phyloP scores from a whole-genome alignment of 495 filamentous ascomycete genomes.

The Talaromyces liani region DNA sequence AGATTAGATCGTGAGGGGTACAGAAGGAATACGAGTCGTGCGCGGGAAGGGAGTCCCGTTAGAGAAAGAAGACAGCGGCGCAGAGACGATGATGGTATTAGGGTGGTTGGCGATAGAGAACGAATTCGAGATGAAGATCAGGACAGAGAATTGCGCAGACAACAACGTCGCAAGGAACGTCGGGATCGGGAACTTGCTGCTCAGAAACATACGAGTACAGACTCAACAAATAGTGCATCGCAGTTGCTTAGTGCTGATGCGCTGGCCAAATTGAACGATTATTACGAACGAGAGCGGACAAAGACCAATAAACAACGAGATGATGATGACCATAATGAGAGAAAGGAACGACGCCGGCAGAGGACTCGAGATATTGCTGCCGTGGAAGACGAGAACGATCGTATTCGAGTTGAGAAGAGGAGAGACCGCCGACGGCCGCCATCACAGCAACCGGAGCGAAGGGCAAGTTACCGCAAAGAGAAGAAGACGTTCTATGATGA shows the following conservation, averaged over 20 bases:
- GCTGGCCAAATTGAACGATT: slow-evolving; percentile 53
- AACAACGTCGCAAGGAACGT: slow-evolving; percentile 13
- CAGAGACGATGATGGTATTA: slow-evolving; percentile 2
- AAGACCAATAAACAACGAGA: slow-evolving; percentile 20
- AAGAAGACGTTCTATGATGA: slow-evolving; percentile 10
- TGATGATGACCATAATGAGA: slow-evolving; percentile 21
- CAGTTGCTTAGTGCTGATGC: slow-evolving; percentile 43
- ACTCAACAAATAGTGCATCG: slow-evolving; percentile 33
- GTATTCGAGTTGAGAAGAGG: slow-evolving; percentile 9
- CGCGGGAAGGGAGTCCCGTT: slow-evolving; percentile 18
- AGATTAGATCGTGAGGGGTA: slow-evolving; percentile 24
- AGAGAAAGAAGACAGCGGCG: slow-evolving; percentile 16
- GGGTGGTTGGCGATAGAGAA: neutral
- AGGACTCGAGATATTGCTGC: slow-evolving; percentile 20
- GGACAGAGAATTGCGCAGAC: slow-evolving; percentile 13
- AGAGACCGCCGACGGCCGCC: slow-evolving; percentile 12
- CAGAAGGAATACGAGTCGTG: slow-evolving; percentile 11
- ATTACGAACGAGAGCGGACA: slow-evolving; percentile 35
- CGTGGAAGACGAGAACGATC: slow-evolving; percentile 10
- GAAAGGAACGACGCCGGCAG: slow-evolving; percentile 22
- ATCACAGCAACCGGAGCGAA: neutral
- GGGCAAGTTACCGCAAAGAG: slow-evolving; percentile 6
- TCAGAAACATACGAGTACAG: slow-evolving; percentile 31
- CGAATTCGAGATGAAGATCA: slow-evolving; percentile 9
- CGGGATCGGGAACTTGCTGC: slow-evolving; percentile 13